Conservation (phyloP, 2,329 filamentous ascomycete species). For the Alternaria arbusti region DNA sequence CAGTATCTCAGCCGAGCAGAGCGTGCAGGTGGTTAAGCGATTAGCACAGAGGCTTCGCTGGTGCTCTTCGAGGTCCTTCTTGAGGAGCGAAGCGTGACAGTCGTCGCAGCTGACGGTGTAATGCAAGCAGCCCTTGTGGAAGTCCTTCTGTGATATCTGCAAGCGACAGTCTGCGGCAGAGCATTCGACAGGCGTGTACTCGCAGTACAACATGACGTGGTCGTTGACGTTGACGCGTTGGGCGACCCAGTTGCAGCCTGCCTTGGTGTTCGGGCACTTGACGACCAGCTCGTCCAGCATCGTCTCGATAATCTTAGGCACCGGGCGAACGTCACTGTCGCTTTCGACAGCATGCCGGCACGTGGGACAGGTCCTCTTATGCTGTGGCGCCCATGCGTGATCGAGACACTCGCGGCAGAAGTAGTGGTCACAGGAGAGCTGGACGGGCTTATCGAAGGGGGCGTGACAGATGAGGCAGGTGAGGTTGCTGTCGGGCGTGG, state of each 20-base stretch:
- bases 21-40: conserved; percentile 51
- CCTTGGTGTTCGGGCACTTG: conserved; percentile 62
- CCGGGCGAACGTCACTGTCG: conserved; percentile 39
- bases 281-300: conserved; percentile 68
- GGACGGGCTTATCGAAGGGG: conserved; percentile 65
- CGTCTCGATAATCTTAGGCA: conserved; percentile 63
- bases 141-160: conserved; percentile 62
- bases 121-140: conserved; percentile 62
- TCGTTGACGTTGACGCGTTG: conserved; percentile 64
- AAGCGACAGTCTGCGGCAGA: conserved; percentile 57
- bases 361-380: conserved; percentile 59
- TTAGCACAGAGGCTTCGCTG: conserved; percentile 60
- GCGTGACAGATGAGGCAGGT: conserved; percentile 70
- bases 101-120: conserved; percentile 58
- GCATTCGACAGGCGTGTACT: conserved; percentile 61
- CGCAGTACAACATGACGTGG: conserved; percentile 67
- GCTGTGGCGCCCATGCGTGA: conserved; percentile 44
- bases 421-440: conserved; percentile 67
- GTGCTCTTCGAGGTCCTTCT: conserved; percentile 59
- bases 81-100: conserved; percentile 61
- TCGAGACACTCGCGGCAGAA: conserved; percentile 67
- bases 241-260: conserved; percentile 61
- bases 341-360: conserved; percentile 58
- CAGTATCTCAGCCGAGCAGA: conserved; percentile 52
- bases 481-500: conserved; percentile 63